Base-by-base conservation (phyloP, 768 basidiomycete genomes). In the Melanogaster broomeanus region DNA sequence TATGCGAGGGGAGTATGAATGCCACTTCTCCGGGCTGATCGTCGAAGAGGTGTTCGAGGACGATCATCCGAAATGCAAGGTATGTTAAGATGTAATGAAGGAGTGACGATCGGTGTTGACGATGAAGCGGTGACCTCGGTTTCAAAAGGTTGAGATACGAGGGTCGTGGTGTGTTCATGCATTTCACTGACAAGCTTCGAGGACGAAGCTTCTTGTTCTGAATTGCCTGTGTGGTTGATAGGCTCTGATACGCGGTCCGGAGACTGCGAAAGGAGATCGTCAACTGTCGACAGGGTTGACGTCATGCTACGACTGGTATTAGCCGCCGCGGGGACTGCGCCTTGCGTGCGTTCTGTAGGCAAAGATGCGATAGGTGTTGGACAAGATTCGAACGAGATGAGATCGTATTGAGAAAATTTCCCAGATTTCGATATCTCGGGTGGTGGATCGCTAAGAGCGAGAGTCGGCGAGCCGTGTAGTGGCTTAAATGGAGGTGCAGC, bases 301-400 rank as follows among this genome's bases (percentile, higher is more conserved):
- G 33, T 55, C 53, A 51, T 53, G 55, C 49, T 51, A 47, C 35
- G 11, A 27, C 31, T 12, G 49, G 50, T 52, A 45, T 47, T 42
- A 34, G 31, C 28, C 21, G 46, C 44, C 35, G 15, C 52, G 33
- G 40, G 30, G 43, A 42, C 44, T 33, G 42, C 42, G 21, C 45
- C 44, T 18, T 43, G 19, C 16, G 30, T 22, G 16, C 30, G 21
- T 42, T 55, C 40, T 41, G 16, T 46, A 44, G 53, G 31, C 21
- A 37, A 28, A 41, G 48, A 37, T 51, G 55, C 52, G 49, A 61
- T 53, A 33, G 60, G 59, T 28, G 65, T 59, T 33, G 72, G 65
- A 58, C 75, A 68, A 19, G 77, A 73, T 59, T 80, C 77, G 48
- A 79, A 72, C 31, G 70, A 71, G 30, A 75, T 73, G 31, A 74